Percentiles rank a stretch among this genome's conserved stretches.
phyloP scores from a whole-genome alignment of 371 early-diverging fungal species.

The Quaeritorhiza haematococci region DNA sequence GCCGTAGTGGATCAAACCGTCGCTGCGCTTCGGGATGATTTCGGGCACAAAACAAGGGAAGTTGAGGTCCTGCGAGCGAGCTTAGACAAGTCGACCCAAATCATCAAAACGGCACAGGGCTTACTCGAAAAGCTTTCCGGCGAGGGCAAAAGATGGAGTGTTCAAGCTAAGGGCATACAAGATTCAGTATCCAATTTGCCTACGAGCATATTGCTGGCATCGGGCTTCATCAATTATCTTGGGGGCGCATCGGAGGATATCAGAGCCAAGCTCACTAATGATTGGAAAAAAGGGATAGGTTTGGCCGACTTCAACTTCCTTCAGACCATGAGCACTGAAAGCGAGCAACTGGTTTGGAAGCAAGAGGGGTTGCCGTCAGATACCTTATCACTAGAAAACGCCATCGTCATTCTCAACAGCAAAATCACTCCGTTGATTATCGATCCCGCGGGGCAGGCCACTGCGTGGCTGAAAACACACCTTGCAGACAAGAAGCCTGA shows the following conservation, averaged over 20 bases:
- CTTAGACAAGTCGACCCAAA: constrained; percentile 33
- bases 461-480: constrained; percentile 38
- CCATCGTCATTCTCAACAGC: constrained; percentile 34
- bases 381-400: constrained; percentile 45
- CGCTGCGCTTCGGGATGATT: constrained; percentile 32
- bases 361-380: constrained; percentile 45
- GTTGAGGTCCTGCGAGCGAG: constrained; percentile 36
- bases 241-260: constrained; percentile 36
- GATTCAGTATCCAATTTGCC: constrained; percentile 23
- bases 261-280: constrained; percentile 12
- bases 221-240: constrained; percentile 42
- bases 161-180: constrained; percentile 31
- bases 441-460: constrained; percentile 45
- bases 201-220: constrained; percentile 28
- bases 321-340: constrained; percentile 40
- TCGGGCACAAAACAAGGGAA: constrained; percentile 46
- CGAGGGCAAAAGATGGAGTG: constrained; percentile 44
- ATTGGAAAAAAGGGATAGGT: constrained; percentile 26
- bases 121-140: constrained; percentile 45
- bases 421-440: constrained; percentile 35
- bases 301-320: constrained; percentile 27
- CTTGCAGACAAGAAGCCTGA: constrained; percentile 41
- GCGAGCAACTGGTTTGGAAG: constrained; percentile 47
- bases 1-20: constrained; percentile 42
- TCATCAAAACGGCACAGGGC: constrained; percentile 34